These are phyloP conservation scores for Clarkia xantiana DNA, from an alignment of 345 rosid species.

Conservation along the genomic window DNA sequence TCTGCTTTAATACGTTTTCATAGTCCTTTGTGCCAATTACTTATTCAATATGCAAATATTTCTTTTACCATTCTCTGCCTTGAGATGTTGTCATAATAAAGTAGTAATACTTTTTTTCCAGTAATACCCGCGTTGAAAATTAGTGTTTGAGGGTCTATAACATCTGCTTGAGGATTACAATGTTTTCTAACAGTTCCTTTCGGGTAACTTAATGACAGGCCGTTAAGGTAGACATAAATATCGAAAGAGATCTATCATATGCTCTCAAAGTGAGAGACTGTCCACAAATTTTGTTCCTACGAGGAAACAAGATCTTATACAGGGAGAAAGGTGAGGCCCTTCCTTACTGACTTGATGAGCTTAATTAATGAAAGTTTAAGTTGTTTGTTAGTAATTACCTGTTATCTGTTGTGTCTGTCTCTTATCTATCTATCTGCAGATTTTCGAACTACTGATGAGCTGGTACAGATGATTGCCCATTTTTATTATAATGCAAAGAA, in stretches of 20 bases:
- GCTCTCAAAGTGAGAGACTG: slow-evolving; percentile 77
- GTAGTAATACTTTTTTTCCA: too few species aligned
- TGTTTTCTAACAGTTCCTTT: not conserved
- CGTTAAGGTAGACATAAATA: slow-evolving; percentile 67
- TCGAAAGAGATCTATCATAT: slow-evolving; percentile 88
- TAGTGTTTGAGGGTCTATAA: not conserved
- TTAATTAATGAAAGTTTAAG: not conserved
- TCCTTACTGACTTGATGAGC: not conserved
- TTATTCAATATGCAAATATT: too few species aligned
- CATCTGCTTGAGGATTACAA: not conserved
- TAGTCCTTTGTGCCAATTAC: too few species aligned
- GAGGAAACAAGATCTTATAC: slow-evolving; percentile 53
- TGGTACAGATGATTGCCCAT: slow-evolving; percentile 83
- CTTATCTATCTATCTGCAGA: slow-evolving; percentile 37
- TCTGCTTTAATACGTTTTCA: too few species aligned
- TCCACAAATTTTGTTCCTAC: slow-evolving; percentile 69
- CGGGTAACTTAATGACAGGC: slow-evolving; percentile 28
- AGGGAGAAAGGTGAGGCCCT: slow-evolving; percentile 58
- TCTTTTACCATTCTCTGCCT: too few species aligned
- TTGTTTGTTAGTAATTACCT: slow-evolving; percentile 1
- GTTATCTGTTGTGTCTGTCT: too few species aligned
- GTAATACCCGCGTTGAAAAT: not conserved
- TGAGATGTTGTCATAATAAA: too few species aligned
- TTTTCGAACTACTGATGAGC: slow-evolving; percentile 55
- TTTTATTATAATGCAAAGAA: slow-evolving; percentile 85